A percentile compares a stretch with the other conserved stretches of the same genome.
phyloP scores from a whole-genome alignment of 202 grass and related monocot species.

The Musa balbisiana region DNA sequence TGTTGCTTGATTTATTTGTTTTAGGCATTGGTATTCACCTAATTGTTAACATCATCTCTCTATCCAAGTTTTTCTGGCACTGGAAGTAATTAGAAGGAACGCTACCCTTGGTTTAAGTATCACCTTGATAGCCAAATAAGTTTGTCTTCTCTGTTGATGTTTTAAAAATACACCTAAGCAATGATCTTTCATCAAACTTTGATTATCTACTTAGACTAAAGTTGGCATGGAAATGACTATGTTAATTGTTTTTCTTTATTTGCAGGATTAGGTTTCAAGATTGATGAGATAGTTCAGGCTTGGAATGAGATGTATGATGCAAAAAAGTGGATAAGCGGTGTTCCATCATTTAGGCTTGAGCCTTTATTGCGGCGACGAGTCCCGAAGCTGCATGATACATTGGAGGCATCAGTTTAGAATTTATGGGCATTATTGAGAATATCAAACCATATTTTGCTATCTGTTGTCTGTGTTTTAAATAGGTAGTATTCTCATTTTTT shows the following conservation, averaged over 20 bases:
- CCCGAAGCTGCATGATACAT: slow-evolving; percentile 65
- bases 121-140: not conserved
- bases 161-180: not conserved
- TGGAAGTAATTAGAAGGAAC: not conserved
- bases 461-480: not conserved
- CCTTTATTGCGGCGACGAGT: slow-evolving; percentile 64
- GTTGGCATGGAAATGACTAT: not conserved
- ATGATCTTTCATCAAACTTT: not conserved
- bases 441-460: not conserved
- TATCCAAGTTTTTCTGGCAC: not conserved
- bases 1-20: not conserved
- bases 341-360: slow-evolving; percentile 63
- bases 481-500: not conserved
- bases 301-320: slow-evolving; percentile 99
- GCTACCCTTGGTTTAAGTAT: not conserved
- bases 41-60: not conserved
- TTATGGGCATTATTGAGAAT: not conserved
- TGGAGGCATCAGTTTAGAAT: slow-evolving; percentile 32
- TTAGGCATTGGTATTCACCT: not conserved
- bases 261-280: slow-evolving; percentile 76
- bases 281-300: slow-evolving; percentile 28
- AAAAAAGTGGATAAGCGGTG: slow-evolving; percentile 53
- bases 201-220: not conserved
- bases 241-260: slow-evolving; percentile 4
- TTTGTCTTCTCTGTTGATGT: not conserved